These are phyloP conservation scores for Leccinum fibrillosum DNA, from an alignment of 768 basidiomycete genomes.

Conservation along the genomic window DNA sequence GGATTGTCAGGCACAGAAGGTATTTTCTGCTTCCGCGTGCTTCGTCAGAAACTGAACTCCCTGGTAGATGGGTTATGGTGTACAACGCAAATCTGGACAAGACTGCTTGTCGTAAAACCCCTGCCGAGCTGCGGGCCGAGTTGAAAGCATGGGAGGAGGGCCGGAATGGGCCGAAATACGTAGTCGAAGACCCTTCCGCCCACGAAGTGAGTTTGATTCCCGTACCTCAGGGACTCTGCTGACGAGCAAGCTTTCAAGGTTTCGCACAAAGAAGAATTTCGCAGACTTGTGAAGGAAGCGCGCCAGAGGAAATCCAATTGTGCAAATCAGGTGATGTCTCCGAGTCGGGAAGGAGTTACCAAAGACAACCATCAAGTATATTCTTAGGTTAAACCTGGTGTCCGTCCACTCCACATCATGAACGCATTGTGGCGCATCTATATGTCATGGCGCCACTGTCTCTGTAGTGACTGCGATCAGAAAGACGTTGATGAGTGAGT, in stretches of 20 bases:
- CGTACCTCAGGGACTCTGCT: neutral
- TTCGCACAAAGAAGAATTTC: conserved; percentile 34
- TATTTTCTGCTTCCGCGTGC: conserved; percentile 22
- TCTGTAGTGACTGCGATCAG: neutral
- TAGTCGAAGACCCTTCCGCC: conserved; percentile 36
- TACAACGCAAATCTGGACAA: conserved; percentile 73
- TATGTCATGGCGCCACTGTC: neutral
- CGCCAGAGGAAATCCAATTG: conserved; percentile 32
- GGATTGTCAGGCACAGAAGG: conserved; percentile 61
- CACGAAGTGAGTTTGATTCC: conserved; percentile 36
- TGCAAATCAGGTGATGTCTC: conserved; percentile 1
- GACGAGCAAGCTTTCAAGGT: conserved; percentile 4
- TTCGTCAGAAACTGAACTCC: neutral
- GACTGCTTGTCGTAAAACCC: conserved; percentile 43
- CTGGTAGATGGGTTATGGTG: conserved; percentile 60
- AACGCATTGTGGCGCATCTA: neutral
- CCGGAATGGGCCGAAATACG: conserved; percentile 33
- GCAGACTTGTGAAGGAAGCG: conserved; percentile 33
- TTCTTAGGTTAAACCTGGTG: conserved; percentile 4
- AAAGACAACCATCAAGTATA: conserved; percentile 37
- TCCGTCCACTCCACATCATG: neutral
- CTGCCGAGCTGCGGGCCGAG: conserved; percentile 47
- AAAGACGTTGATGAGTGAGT: neutral
- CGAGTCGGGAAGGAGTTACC: conserved; percentile 23
- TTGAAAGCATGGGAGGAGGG: conserved; percentile 58